Base-by-base conservation (phyloP, 805 yeast species). In the Starmera caribaea region DNA sequence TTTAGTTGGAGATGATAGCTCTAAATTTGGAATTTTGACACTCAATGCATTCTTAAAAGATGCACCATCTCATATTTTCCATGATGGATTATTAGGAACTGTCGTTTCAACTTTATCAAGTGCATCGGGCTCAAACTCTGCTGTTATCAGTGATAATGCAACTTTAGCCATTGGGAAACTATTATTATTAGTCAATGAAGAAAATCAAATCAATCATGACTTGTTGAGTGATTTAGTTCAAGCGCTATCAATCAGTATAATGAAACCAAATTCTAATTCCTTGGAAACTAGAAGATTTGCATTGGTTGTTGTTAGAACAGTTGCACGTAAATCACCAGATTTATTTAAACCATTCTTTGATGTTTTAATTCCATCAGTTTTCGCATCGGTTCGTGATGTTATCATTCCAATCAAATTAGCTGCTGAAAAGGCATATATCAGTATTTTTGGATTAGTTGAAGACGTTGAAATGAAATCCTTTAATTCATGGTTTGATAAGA, bases 341-440 rank as follows among this genome's bases (percentile, higher is more conserved):
- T 59, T 74, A 17, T 62, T 85, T 37, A 61, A 63, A 41, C 78
- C 81, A 11, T 66, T 69, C 50, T 63, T 74, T 45, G 77, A 78
- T 47, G 45, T 61, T 0, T 50, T 90, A 38, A 85, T 73, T 4
- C 86, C 92, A 12, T 68, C 85, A 11, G 79, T 88, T 2, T 90
- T 90, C 57, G 65, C 81, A 0, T 80, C 92, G 57, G 81, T 90
- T 32, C 71, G 98, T 47, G 96, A 89, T 53, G 71, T 79, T n/a
- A 68, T 85, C 36, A 86, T 90, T 53, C 97, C 98, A 5, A 80
- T 90, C 49, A 89, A 88, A 53, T 69, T 90, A 45, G 96, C 97
- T 1, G 96, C 96, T 8, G 98, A 90, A 58, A 86, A 86, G 64
- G 88, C 94, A 1, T 88, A 73, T 58, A 57, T 89, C 47, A 76